Evolutionary conservation across 352 stramenopile species (phyloP), one percentile per base, ranked within the genome.

Genomic region (Nothophytophthora sp.): DNA sequence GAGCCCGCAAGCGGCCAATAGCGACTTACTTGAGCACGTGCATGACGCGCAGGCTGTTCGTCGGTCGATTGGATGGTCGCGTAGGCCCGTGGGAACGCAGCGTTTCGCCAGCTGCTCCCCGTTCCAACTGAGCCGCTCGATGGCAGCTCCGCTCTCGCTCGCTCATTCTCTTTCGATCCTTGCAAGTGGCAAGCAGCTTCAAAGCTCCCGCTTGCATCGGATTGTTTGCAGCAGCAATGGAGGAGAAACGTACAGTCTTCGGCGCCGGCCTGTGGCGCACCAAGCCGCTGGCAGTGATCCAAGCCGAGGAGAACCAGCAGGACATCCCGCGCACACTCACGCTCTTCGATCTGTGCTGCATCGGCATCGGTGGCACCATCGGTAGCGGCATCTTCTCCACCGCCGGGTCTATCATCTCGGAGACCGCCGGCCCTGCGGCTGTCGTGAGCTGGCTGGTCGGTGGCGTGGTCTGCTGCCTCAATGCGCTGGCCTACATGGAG

Each of bases 281-380:
- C 29, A 87, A 87, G 58, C 76, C 76, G 8, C 48, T 87, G 20
- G 50, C 55, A 7, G 72, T 87, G 20, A 85, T 87, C 49, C 45
- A 78, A 1, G 74, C 76, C 33, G 78, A 89, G 35, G 76, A 89
- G 48, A 54, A 55, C 10, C 33, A 51, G 18, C 47, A 81, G 28
- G 67, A 88, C 15, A 51, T 88, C 8, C 63, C 62, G 15, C 71
- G 73, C 12, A 67, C 63, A 11, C 62, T 97, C 9, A 68, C 55
- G 16, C 60, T 97, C 25, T 88, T 88, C 39, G 90, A 97, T 61
- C 63, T 97, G 15, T 63, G 93, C 10, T 86, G 63, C 27, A 76
- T 97, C 25, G 88, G 90, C n/a, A 81, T 97, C 5, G 91, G 91
- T 0, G 88, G 73, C 15, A 98, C 91, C 0, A 79, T 98, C 12